Base-by-base conservation (phyloP, 306 rosid species). In the Hippophae tibetana region DNA sequence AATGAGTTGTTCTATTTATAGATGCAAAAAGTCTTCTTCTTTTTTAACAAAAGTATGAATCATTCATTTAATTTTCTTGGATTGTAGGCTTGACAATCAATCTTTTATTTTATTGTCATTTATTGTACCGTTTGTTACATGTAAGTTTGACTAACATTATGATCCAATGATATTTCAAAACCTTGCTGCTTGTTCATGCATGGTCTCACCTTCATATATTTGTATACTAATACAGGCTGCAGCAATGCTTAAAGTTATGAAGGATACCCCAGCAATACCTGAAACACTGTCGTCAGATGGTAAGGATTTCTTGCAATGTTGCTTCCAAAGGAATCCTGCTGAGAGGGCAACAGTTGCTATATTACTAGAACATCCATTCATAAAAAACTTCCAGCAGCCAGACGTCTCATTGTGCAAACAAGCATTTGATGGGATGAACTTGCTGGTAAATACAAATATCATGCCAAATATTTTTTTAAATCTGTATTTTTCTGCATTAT, bases 311-410 rank as follows among this genome's bases (percentile, higher is more conserved):
- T 72, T 88, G 59, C 79, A 79, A 64, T 83, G 83, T 53, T 93
- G 97, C 85, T 93, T 93, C 64, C 81, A 14, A 66, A 82, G 99
- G 82, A 93, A 93, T 69, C 97, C 99, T 66, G 99, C 95, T 3
- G 95, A 93, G 66, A 71, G 99, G 51, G 68, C 83, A 56, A 78
- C 89, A 48, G 94, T 95, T 40, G 74, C 75, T 13, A 64, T 57
- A 76, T 75, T 93, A 69, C 79, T 93, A 43, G 94, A 85, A 60
- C 99, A 93, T 70, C 80, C 81, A 26, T 93, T 93, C 67, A 43
- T 93, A 75, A 93, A 79, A 61, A 73, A 63, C 58, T 64, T 80
- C 7, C 88, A 60, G 50, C 81, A 57, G 49, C 60, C 56, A 45
- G 90, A 85, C 69, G 66, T 74, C 73, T 59, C 67, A 57, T 60